Base-by-base conservation (phyloP, 192 early-diverging fungal species). In the Podochytrium sp. region DNA sequence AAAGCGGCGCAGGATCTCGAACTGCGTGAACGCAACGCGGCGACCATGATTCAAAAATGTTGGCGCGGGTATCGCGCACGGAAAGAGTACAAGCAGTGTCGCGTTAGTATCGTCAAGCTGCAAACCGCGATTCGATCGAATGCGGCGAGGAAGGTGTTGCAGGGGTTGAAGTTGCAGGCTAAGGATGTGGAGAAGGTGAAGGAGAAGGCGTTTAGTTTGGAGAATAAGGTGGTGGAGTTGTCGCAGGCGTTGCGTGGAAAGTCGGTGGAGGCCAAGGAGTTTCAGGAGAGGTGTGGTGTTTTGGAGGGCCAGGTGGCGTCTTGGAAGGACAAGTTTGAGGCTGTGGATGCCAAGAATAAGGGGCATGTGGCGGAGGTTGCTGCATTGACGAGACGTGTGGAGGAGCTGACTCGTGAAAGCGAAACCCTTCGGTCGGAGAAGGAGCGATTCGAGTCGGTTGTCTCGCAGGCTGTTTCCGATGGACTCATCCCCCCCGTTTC, bases 161-260 rank as follows among this genome's bases (percentile, higher is more conserved):
- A 83, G 38, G 69, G 75, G 43, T 81, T 93, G 65, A 90, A 92
- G 76, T 83, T 87, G 25, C 96, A 99, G 38, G 90, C 91, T 30
- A 81, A 90, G 61, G 92, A 92, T 61, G 91, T 93, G 14, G 88
- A 85, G 55, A 95, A 95, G 65, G 89, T 95, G 74, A 94, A 96
- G 82, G 92, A 97, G 69, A 87, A 92, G 29, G 93, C 94, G 4
- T 92, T 93, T 76, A 89, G 90, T 77, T 78, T 98, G 1, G 96
- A 98, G 77, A 89, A 88, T 80, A 97, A 95, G 83, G 93, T 98
- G 50, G 87, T 97, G 73, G 91, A 92, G 71, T 86, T 98, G 66
- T 96, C 94, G 33, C 92, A 93, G 66, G 79, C 80, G 27, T 78
- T 95, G 60, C 85, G 84, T 29, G 76, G 80, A 56, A 85, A 87